Conservation (phyloP, 1,284 basidiomycete genomes). For the Takashimella koratensis region DNA sequence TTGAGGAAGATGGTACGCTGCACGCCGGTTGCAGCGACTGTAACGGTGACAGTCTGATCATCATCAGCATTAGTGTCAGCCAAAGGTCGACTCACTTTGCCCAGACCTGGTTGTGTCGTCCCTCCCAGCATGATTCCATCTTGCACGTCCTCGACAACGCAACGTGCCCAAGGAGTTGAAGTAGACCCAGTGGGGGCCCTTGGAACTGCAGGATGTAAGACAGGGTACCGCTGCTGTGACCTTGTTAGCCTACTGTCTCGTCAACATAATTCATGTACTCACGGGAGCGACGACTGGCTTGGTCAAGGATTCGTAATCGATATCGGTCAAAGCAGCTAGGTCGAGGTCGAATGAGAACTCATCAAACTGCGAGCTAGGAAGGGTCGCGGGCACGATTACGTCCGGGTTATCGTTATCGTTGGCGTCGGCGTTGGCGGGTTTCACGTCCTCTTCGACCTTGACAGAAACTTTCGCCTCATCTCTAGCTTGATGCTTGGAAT, state of each 20-base stretch:
- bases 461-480: too few species aligned
- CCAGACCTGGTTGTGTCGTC: background rate
- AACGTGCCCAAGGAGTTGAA: constrained; percentile 37
- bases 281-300: constrained; percentile 9
- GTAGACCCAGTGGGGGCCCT: constrained; percentile 22
- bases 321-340: constrained; percentile 27
- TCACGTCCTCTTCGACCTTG: too few species aligned
- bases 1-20: constrained; percentile 38
- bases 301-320: constrained; percentile 29
- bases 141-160: constrained; percentile 25
- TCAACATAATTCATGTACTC: constrained; percentile 1
- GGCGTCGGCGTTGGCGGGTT: background rate
- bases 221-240: constrained; percentile 29
- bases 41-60: constrained; percentile 31
- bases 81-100: background rate
- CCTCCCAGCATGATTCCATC: constrained; percentile 16
- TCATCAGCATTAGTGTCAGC: constrained; percentile 1
- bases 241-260: constrained; percentile 15
- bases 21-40: constrained; percentile 7
- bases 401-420: constrained; percentile 4
- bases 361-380: constrained; percentile 5
- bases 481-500: background rate
- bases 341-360: constrained; percentile 40
- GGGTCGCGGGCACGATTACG: background rate
- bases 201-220: constrained; percentile 34